Base-by-base conservation (phyloP, 257 asterid species). In the Salvia splendens region DNA sequence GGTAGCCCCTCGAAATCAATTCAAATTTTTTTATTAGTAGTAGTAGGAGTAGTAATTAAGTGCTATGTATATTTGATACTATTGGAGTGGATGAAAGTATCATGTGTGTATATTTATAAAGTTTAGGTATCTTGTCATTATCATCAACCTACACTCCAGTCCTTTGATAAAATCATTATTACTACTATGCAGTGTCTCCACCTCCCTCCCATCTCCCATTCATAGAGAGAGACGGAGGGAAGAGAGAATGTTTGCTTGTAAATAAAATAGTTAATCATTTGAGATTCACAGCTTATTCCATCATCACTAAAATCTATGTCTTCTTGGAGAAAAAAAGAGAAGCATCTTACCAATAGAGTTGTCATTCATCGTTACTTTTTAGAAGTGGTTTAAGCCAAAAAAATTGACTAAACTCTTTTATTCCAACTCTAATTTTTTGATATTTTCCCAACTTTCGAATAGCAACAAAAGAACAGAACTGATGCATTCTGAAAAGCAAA, bases 51-150 rank as follows among this genome's bases (percentile, higher is more conserved):
- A 1, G 30, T 24, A 24, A 24, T 24, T 24, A 24, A 1, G 30
- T 24, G 30, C 30, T 24, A 24, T 24, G 30, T 24, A 24, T 1
- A 24, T 24, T 24, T 24, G 30, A 24, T 24, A 24, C 30, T 24
- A 24, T 3, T 16, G 10, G 16, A 5, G 12, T 46, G 12, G 55
- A 75, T 48, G 59, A 69, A 64, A 64, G 75, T 71, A 68, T 64
- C 76, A 76, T 74, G 73, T 83, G 77, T 71, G 41, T 61, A 47
- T 76, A 80, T 77, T 77, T 53, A 87, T 68, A 71, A 52, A 48
- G 74, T 69, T 75, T 80, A 55, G 88, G 79, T 82, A 65, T 76
- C 36, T 59, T n/a, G 94, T 88, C 94, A 61, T 74, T 84, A 75
- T 88, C 91, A 20, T 64, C 78, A 87, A 82, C 77, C 89, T 82